phyloP scores from a whole-genome alignment of 1,284 basidiomycete genomes.

The Ceratobasidium sp. region DNA sequence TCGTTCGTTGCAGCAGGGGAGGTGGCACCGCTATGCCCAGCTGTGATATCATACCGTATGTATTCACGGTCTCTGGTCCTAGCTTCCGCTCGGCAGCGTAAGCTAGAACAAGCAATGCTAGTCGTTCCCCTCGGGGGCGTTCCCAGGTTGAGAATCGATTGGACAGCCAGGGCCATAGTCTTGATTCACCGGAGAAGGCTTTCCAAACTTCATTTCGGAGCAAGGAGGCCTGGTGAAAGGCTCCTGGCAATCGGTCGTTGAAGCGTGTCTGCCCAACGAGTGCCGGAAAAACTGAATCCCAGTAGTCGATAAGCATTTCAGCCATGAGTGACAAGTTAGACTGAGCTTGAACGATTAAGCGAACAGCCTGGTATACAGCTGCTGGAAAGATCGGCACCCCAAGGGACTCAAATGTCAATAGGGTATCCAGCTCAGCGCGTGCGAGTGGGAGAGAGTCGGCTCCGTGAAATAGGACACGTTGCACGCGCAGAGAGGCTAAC shows the following conservation, averaged over 20 bases:
- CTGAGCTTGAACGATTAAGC: conserved; percentile 24
- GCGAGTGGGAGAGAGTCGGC: conserved; percentile 13
- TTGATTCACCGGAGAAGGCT: conserved; percentile 19
- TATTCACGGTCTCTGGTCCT: conserved; percentile 15
- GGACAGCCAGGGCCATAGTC: conserved; percentile 32
- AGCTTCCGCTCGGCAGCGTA: conserved; percentile 22
- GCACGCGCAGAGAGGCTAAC: conserved; percentile 30
- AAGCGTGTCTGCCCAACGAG: conserved; percentile 28
- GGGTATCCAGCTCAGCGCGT: conserved; percentile 19
- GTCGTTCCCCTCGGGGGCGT: conserved; percentile 21
- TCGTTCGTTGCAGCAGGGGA: neutral
- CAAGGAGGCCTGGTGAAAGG: conserved; percentile 9
- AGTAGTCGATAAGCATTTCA: conserved; percentile 40
- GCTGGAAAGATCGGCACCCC: conserved; percentile 24
- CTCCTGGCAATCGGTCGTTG: conserved; percentile 24
- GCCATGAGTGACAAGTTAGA: conserved; percentile 13
- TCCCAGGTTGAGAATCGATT: conserved; percentile 34
- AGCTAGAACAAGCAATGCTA: conserved; percentile 38
- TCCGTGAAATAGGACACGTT: conserved; percentile 27
- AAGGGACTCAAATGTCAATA: conserved; percentile 17
- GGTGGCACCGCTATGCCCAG: conserved; percentile 17
- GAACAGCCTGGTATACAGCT: conserved; percentile 32
- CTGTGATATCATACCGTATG: conserved; percentile 32
- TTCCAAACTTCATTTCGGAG: conserved; percentile 25
- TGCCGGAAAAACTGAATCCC: conserved; percentile 25